These are phyloP conservation scores for Aspergillus novoparasiticus DNA, from an alignment of 2,329 filamentous ascomycete species.

Conservation along the genomic window DNA sequence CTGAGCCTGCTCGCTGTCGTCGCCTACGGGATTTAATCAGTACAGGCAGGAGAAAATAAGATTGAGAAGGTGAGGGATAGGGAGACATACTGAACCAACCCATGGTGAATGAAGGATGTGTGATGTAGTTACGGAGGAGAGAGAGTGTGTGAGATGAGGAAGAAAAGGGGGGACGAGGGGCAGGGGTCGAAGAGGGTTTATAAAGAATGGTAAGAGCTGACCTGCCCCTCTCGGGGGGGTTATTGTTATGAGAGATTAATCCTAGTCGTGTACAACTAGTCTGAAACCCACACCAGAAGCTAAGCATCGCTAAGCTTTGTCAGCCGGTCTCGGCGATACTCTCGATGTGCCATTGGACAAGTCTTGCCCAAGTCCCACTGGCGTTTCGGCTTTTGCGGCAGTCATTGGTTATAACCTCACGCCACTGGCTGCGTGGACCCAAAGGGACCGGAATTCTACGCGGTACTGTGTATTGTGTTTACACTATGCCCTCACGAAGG, in stretches of 20 bases:
- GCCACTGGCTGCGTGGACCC: too few relatives aligned
- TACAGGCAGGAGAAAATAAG: neutral
- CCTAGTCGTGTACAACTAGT: too few relatives aligned
- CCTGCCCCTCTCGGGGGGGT: too few relatives aligned
- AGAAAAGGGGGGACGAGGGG: neutral
- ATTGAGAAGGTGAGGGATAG: neutral
- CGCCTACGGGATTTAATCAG: neutral
- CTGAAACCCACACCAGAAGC: neutral
- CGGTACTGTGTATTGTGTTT: too few relatives aligned
- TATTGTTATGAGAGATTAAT: too few relatives aligned
- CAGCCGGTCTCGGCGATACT: neutral
- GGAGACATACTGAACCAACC: conserved; percentile 19
- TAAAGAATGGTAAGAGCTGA: too few relatives aligned
- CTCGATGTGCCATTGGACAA: neutral
- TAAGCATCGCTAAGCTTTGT: conserved; percentile 4
- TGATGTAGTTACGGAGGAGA: neutral
- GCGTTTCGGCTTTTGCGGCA: neutral
- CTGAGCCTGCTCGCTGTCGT: conserved; percentile 15
- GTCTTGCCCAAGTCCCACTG: neutral
- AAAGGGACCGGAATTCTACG: too few relatives aligned
- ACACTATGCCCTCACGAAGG: too few relatives aligned
- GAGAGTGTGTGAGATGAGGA: neutral
- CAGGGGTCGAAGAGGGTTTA: neutral
- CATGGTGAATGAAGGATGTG: conserved; percentile 14
- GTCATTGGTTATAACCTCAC: neutral